Percentiles rank a stretch among this genome's conserved stretches.
These are phyloP conservation scores for Eurotiales sp. DNA, from an alignment of 2,329 filamentous ascomycete genomes.

Conservation along the genomic window DNA sequence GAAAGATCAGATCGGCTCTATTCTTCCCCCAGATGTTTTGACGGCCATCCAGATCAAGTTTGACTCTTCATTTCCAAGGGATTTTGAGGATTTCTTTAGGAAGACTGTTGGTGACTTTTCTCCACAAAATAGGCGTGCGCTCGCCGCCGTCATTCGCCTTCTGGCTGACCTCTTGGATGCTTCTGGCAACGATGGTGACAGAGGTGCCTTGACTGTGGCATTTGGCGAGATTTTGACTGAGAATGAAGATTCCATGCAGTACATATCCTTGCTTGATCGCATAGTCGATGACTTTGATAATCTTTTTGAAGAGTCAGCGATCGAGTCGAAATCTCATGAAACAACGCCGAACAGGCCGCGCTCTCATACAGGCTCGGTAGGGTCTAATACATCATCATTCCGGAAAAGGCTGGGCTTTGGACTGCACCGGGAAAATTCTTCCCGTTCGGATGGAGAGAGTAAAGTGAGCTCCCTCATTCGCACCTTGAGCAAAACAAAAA, in stretches of 20 bases:
- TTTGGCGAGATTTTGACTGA: conserved; percentile 84
- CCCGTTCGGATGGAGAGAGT: conserved; percentile 63
- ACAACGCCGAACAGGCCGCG: conserved; percentile 56
- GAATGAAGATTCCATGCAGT: conserved; percentile 72
- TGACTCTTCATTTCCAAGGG: conserved; percentile 38
- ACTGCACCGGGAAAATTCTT: conserved; percentile 71
- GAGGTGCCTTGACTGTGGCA: conserved; percentile 79
- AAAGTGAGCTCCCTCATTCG: conserved; percentile 76
- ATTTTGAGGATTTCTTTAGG: conserved; percentile 57
- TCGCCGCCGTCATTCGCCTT: conserved; percentile 78
- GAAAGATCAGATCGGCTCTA: conserved; percentile 80
- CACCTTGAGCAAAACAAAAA: conserved; percentile 78
- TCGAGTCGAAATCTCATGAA: conserved; percentile 42
- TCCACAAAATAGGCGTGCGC: conserved; percentile 66
- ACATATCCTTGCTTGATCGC: conserved; percentile 83
- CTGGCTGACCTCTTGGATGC: conserved; percentile 84
- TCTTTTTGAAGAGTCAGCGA: conserved; percentile 69
- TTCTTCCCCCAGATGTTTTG: conserved; percentile 69
- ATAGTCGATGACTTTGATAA: conserved; percentile 85
- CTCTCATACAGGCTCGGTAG: conserved; percentile 68
- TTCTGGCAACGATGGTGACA: conserved; percentile 85
- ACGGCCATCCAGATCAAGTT: conserved; percentile 63
- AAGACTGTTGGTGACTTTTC: conserved; percentile 50
- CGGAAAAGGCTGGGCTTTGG: conserved; percentile 80
- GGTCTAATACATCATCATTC: conserved; percentile 82